Percentiles rank a stretch among this genome's conserved stretches.
Evolutionary conservation across 208 protist genomes (phyloP).

Genomic region (Acanthamoeba lenticulata): DNA sequence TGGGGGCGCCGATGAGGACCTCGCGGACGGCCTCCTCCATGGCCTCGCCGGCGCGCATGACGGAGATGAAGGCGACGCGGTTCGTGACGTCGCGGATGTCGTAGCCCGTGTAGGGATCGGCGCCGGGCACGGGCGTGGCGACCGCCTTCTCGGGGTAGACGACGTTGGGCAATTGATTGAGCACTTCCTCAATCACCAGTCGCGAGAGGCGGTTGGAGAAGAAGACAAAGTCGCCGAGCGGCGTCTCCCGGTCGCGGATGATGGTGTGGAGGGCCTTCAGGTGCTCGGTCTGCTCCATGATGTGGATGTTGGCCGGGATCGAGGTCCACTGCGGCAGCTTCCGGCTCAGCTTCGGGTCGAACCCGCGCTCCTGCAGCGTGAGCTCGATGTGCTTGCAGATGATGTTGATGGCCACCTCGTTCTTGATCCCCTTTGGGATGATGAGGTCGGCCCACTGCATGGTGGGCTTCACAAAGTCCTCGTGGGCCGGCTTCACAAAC

Average conservation of each 20-base stretch:
- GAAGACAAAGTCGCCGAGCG: conserved; percentile 94
- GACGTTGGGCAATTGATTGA: conserved; percentile 91
- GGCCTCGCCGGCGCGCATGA: conserved; percentile 95
- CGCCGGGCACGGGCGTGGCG: conserved; percentile 80
- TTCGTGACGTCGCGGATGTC: background rate
- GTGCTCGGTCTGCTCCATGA: conserved; percentile 87
- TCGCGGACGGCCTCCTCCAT: conserved; percentile 94
- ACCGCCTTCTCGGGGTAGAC: conserved; percentile 88
- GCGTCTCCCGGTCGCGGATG: conserved; percentile 91
- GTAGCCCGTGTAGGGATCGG: background rate
- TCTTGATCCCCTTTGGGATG: conserved; percentile 91
- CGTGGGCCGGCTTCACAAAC: conserved; percentile 92
- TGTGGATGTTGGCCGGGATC: conserved; percentile 35
- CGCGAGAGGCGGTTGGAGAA: conserved; percentile 95
- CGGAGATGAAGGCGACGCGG: conserved; percentile 94
- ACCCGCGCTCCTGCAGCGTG: conserved; percentile 52
- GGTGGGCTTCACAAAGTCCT: conserved; percentile 73
- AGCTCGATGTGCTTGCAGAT: conserved; percentile 86
- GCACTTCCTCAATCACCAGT: conserved; percentile 90
- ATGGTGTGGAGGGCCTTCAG: conserved; percentile 93
- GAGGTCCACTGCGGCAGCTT: background rate
- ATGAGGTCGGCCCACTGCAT: conserved; percentile 90
- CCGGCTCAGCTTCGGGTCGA: background rate
- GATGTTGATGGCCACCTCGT: conserved; percentile 89
- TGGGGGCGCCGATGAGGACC: conserved; percentile 92